Conservation (phyloP, 1,139 yeast genomes). For the Geotrichum histeridarum region DNA sequence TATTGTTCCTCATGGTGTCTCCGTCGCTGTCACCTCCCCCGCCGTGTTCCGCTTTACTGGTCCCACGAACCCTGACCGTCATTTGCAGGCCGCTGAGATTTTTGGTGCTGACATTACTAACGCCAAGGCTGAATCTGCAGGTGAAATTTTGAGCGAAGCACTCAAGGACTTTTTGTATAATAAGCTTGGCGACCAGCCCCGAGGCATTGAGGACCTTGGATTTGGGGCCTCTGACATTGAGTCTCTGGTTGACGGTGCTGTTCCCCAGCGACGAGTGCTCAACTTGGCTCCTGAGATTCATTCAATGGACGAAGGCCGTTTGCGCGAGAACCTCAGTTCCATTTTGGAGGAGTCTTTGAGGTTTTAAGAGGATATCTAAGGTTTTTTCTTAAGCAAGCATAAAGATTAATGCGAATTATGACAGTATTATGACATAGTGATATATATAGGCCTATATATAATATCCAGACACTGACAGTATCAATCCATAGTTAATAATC, state of each 20-base stretch:
- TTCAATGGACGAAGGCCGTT: slow-evolving; percentile 30
- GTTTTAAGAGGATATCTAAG: not conserved
- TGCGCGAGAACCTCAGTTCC: slow-evolving; percentile 27
- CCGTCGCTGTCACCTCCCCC: slow-evolving; percentile 42
- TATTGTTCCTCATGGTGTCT: slow-evolving; percentile 42
- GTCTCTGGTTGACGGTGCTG: slow-evolving; percentile 38
- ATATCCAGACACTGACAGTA: too few relatives aligned
- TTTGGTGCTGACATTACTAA: slow-evolving; percentile 40
- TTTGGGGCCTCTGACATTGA: slow-evolving; percentile 35
- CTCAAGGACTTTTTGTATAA: slow-evolving; percentile 36
- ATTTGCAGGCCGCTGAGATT: slow-evolving; percentile 38
- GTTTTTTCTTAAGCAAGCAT: not conserved
- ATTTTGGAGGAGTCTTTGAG: slow-evolving; percentile 30
- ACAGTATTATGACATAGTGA: too few relatives aligned
- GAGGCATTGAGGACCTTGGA: slow-evolving; percentile 39
- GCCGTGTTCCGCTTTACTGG: slow-evolving; percentile 41
- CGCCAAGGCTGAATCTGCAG: slow-evolving; percentile 39
- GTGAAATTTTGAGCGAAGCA: slow-evolving; percentile 39
- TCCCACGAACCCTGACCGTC: slow-evolving; percentile 41
- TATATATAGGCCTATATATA: too few relatives aligned
- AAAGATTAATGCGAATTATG: too few relatives aligned
- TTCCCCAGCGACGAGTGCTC: slow-evolving; percentile 41
- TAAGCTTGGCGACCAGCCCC: slow-evolving; percentile 37
- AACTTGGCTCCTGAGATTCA: slow-evolving; percentile 37
- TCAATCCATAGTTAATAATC: too few relatives aligned